Base-by-base conservation (phyloP, 805 yeast genomes). In the Groenewaldozyma tartarivorans region DNA sequence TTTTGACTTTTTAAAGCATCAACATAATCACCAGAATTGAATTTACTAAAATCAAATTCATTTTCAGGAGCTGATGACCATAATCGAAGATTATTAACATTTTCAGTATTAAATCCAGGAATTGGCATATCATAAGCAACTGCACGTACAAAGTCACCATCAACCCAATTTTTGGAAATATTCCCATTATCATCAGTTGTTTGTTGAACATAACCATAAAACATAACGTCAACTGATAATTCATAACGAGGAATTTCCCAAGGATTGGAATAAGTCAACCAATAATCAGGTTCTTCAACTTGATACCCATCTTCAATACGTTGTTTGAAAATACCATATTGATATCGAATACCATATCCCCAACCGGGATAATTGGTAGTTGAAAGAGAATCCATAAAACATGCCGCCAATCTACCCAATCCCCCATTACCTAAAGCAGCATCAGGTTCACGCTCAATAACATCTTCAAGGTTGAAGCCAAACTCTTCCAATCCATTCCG, bases 341-440 rank as follows among this genome's bases (percentile, higher is more conserved):
- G 86, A 66, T 87, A 87, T 58, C 94, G 80, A 51, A 87, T 67
- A 45, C 96, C 96, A 60, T 87, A 87, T 48, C 96, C 96, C 96
- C 96, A 87, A 39, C 94, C 95, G 15, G 94, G 86, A 60, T 83
- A 84, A 61, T 83, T 79, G 49, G 83, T 81, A 3, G 94, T 78
- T 27, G 92, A 76, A 58, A 87, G 66, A 1, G 95, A 85, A 64
- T 88, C 96, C 36, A 87, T 75, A 58, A 86, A 87, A 63, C 96
- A 88, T 17, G 96, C 95, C 18, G 96, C 96, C 56, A 87, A 69
- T 58, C 96, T 76, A 48, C 96, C 96, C 42, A 87, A 68, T 48
- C 96, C 96, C 57, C 96, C 96, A 56, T 88, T 88, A 55, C 96
- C 96, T 41, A 87, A 71, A 20, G 87, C 96, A 7, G 96, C 95